Percentiles rank a stretch among this genome's conserved stretches.
phyloP scores from a whole-genome alignment of 208 protist genomes.

The Kentomonas sorsogonicus region DNA sequence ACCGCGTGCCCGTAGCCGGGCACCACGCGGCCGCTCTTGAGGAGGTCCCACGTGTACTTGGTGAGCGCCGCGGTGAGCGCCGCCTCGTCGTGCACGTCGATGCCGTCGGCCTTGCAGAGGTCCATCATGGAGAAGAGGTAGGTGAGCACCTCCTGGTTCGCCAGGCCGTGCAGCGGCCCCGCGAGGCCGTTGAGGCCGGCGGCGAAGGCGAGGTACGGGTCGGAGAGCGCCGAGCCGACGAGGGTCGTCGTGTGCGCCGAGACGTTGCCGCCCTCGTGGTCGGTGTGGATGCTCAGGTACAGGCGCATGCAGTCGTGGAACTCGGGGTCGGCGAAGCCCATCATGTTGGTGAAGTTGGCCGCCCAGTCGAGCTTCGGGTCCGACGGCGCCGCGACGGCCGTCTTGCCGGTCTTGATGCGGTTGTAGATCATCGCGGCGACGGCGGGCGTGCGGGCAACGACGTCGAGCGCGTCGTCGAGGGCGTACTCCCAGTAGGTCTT shows the following conservation, averaged over 20 bases:
- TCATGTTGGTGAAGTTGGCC: slow-evolving; percentile 93
- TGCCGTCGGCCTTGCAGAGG: slow-evolving; percentile 42
- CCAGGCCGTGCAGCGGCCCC: slow-evolving; percentile 96
- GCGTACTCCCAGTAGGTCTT: slow-evolving; percentile 94
- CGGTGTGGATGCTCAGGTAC: slow-evolving; percentile 95
- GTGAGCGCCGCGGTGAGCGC: slow-evolving; percentile 70
- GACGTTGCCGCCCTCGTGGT: slow-evolving; percentile 97
- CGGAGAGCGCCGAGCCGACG: slow-evolving; percentile 95
- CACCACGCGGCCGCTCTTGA: slow-evolving; percentile 89
- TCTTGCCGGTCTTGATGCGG: slow-evolving; percentile 47
- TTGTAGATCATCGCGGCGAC: slow-evolving; percentile 93
- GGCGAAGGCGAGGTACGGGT: slow-evolving; percentile 95
- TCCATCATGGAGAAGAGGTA: slow-evolving; percentile 68
- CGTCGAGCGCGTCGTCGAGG: slow-evolving; percentile 93
- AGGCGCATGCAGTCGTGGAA: slow-evolving; percentile 98
- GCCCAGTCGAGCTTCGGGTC: slow-evolving; percentile 89
- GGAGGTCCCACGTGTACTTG: slow-evolving; percentile 88
- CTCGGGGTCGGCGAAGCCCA: slow-evolving; percentile 88
- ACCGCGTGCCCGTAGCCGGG: slow-evolving; percentile 98
- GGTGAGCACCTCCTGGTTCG: slow-evolving; percentile 96
- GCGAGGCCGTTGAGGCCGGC: slow-evolving; percentile 95
- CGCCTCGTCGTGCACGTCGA: slow-evolving; percentile 40
- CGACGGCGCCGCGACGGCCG: slow-evolving; percentile 32
- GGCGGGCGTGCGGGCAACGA: slow-evolving; percentile 85
- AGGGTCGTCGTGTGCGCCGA: slow-evolving; percentile 96